A percentile compares a stretch with the other conserved stretches of the same genome.
These are phyloP conservation scores for Monosporascus sp. DNA, from an alignment of 2,329 filamentous ascomycete species.

Conservation along the genomic window DNA sequence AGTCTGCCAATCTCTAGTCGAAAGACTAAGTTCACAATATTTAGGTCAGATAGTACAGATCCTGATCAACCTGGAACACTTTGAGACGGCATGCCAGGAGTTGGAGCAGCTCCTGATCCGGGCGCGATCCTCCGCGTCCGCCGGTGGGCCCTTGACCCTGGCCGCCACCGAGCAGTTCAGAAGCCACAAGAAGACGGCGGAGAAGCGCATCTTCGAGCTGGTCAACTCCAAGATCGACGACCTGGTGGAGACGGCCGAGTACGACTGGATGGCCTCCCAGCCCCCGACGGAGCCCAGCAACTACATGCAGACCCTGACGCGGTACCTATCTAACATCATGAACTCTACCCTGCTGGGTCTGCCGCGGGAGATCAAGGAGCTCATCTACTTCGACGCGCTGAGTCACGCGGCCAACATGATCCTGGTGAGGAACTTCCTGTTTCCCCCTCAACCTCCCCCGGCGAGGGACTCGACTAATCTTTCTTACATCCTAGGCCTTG, in stretches of 20 bases:
- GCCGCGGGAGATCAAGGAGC: constrained; percentile 93
- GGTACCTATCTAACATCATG: constrained; percentile 95
- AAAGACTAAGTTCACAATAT: constrained; percentile 86
- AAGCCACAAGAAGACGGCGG: constrained; percentile 88
- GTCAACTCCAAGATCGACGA: constrained; percentile 99
- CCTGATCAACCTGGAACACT: constrained; percentile 94
- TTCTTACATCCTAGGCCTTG: constrained; percentile 47
- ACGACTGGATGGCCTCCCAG: constrained; percentile 69
- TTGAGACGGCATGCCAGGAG: constrained; percentile 87
- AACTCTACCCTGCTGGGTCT: constrained; percentile 86
- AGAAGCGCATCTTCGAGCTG: constrained; percentile 96
- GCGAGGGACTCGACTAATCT: background rate
- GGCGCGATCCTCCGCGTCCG: constrained; percentile 75
- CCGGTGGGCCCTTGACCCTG: constrained; percentile 73
- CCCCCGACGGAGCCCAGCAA: constrained; percentile 71
- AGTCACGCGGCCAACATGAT: constrained; percentile 87
- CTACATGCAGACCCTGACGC: constrained; percentile 93
- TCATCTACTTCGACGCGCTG: constrained; percentile 96
- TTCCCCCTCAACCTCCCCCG: too few species aligned
- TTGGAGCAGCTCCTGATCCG: constrained; percentile 81
- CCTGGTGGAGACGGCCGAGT: constrained; percentile 92
- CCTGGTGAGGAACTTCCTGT: constrained; percentile 45
- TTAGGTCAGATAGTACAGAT: constrained; percentile 98
- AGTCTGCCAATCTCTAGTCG: constrained; percentile 85
- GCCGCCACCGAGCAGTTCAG: constrained; percentile 82